These are phyloP conservation scores for Talinum fruticosum DNA, from an alignment of 148 eudicot species.

Conservation along the genomic window DNA sequence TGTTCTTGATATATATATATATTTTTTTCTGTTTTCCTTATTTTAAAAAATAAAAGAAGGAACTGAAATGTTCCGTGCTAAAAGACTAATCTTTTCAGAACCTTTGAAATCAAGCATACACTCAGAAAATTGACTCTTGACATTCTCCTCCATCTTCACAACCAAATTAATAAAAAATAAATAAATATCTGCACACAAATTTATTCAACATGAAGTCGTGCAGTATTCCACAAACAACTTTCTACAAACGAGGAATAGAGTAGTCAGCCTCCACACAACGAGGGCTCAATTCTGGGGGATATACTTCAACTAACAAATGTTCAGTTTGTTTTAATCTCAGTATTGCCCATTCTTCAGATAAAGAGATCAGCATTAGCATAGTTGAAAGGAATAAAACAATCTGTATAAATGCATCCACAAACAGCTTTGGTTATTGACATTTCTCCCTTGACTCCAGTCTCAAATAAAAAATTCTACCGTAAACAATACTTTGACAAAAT, in stretches of 20 bases:
- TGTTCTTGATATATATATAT: too few species aligned
- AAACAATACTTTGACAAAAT: too few species aligned
- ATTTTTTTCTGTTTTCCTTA: too few species aligned
- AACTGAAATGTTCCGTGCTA: too few species aligned
- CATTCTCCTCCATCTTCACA: background rate
- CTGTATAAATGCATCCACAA: too few species aligned
- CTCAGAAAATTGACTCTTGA: background rate
- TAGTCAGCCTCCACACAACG: background rate
- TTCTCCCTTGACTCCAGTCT: too few species aligned
- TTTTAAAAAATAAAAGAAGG: too few species aligned
- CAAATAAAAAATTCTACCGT: too few species aligned
- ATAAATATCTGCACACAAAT: background rate
- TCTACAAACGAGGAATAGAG: background rate
- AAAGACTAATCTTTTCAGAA: too few species aligned
- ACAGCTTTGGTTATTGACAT: background rate
- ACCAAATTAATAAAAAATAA: background rate
- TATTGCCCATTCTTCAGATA: background rate
- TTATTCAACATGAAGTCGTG: background rate
- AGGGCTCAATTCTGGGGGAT: background rate
- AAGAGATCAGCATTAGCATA: too few species aligned
- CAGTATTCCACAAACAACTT: background rate
- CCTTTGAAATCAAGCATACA: background rate
- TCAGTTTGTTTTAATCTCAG: background rate
- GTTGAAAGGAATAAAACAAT: too few species aligned
- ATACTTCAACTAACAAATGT: background rate